phyloP scores from a whole-genome alignment of 768 basidiomycete species.

The Tremella fuciformis region DNA sequence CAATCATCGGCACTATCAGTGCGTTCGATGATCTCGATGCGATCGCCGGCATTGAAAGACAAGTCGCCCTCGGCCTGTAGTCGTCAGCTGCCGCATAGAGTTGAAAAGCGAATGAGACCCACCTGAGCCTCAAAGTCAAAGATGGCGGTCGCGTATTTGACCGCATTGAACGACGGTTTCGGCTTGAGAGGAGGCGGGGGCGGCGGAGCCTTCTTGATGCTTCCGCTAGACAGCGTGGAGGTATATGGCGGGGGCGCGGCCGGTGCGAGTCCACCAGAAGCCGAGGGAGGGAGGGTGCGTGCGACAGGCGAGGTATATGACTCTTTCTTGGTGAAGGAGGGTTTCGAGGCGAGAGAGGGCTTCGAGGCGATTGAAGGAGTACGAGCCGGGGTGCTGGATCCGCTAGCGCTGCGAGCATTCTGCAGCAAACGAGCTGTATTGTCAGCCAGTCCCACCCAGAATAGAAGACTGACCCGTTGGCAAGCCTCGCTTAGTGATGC shows the following conservation, averaged over 20 bases:
- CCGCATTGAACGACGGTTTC: conserved; percentile 69
- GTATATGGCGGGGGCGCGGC: conserved; percentile 57
- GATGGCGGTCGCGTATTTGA: conserved; percentile 80
- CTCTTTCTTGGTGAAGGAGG: conserved; percentile 55
- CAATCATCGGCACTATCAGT: conserved; percentile 76
- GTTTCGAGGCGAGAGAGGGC: conserved; percentile 15
- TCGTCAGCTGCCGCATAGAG: background rate
- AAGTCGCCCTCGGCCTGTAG: conserved; percentile 78
- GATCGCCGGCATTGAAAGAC: conserved; percentile 70
- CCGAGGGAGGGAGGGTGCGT: background rate
- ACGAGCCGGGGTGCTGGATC: conserved; percentile 18
- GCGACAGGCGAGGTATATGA: conserved; percentile 49
- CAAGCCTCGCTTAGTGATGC: conserved; percentile 75
- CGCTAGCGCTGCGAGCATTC: background rate
- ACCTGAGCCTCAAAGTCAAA: conserved; percentile 94
- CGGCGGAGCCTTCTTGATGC: conserved; percentile 73
- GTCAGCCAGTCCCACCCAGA: conserved; percentile 3
- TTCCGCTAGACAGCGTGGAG: conserved; percentile 55
- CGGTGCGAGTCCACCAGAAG: conserved; percentile 1
- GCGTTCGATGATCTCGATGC: conserved; percentile 67
- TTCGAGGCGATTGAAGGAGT: conserved; percentile 24
- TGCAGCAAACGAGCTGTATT: background rate
- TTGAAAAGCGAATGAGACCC: conserved; percentile 27
- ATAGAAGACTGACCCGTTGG: conserved; percentile 68
- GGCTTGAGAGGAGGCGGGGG: conserved; percentile 90